These are phyloP conservation scores for Isochrysis galbana DNA, from an alignment of 78 protist species.

Conservation along the genomic window DNA sequence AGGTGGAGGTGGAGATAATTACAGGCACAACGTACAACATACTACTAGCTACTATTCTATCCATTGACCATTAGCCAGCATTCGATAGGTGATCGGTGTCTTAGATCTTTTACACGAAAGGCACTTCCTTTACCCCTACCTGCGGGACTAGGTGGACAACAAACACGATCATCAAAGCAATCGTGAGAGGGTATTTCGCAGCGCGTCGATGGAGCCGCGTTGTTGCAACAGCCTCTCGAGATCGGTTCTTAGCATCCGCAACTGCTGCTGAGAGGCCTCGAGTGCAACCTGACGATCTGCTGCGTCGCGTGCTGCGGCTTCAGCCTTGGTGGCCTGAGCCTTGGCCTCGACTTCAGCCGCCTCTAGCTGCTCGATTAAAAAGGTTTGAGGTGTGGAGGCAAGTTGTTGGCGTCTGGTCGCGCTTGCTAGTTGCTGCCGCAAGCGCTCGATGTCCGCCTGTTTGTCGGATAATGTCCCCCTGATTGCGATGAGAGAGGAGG, in stretches of 20 bases:
- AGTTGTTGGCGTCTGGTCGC: not conserved
- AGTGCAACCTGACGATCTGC: not conserved
- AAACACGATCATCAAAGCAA: no score
- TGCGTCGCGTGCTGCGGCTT: not conserved
- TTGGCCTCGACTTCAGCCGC: not conserved
- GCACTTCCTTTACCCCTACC: no score
- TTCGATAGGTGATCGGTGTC: no score
- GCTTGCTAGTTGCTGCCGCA: not conserved
- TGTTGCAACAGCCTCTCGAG: not conserved
- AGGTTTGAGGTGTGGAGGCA: not conserved
- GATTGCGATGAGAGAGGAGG: no score
- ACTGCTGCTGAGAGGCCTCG: not conserved
- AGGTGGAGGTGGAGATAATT: no score
- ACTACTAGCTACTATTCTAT: no score
- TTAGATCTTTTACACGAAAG: no score
- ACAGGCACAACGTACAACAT: no score
- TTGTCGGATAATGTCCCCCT: no score
- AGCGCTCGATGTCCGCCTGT: not conserved
- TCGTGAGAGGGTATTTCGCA: not conserved
- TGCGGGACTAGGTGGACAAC: no score
- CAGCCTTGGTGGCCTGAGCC: no score
- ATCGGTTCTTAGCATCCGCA: not conserved
- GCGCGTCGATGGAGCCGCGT: not conserved
- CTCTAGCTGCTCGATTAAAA: not conserved
- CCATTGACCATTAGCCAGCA: no score